Conservation (phyloP, 805 yeast genomes). For the Blastobotrys americana region DNA sequence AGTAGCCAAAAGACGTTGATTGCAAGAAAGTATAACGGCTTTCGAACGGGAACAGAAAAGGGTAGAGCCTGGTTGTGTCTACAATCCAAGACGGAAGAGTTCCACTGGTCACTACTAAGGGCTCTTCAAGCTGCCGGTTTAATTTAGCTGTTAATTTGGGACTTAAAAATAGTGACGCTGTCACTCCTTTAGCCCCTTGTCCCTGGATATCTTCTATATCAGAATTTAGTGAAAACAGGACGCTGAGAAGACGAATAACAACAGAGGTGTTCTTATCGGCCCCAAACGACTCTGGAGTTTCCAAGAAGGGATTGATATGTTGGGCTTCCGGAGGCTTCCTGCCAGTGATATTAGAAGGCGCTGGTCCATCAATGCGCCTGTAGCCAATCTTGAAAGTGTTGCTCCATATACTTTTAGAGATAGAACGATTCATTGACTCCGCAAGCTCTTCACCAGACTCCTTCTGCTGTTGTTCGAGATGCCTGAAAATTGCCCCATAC, state of each 20-base stretch:
- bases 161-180: slow-evolving; percentile 46
- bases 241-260: slow-evolving; percentile 23
- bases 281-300: slow-evolving; percentile 21
- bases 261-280: slow-evolving; percentile 14
- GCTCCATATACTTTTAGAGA: slow-evolving; percentile 43
- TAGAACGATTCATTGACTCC: slow-evolving; percentile 5
- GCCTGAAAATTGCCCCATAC: slow-evolving; percentile 53
- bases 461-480: slow-evolving; percentile 10
- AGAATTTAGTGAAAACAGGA: slow-evolving; percentile 24
- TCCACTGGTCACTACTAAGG: slow-evolving; percentile 79
- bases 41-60: slow-evolving; percentile 80
- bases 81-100: slow-evolving; percentile 81
- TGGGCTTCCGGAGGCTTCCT: slow-evolving; percentile 18
- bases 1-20: slow-evolving; percentile 85
- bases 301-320: slow-evolving; percentile 16
- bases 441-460: slow-evolving; percentile 8
- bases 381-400: slow-evolving; percentile 46
- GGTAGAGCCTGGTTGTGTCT: slow-evolving; percentile 60
- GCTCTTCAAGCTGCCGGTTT: slow-evolving; percentile 82
- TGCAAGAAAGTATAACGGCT: slow-evolving; percentile 71
- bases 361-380: slow-evolving; percentile 27
- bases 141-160: slow-evolving; percentile 81
- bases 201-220: slow-evolving; percentile 17
- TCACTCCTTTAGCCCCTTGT: slow-evolving; percentile 7
- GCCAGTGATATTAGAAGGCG: slow-evolving; percentile 8